phyloP scores from a whole-genome alignment of 2,329 filamentous ascomycete genomes.

The Lachnellula arida region DNA sequence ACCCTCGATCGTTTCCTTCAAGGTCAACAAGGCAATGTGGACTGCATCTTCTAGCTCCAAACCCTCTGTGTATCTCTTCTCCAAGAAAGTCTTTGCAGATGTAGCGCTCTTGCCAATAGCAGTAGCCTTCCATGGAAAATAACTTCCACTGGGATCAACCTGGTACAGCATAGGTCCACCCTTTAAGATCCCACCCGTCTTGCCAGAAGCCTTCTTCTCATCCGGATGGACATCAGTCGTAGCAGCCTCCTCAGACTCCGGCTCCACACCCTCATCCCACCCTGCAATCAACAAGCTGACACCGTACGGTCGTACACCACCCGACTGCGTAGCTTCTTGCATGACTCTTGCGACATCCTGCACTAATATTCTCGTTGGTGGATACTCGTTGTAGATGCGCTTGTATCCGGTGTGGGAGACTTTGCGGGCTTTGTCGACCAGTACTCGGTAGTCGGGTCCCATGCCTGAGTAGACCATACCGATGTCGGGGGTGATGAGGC shows the following conservation, averaged over 20 bases:
- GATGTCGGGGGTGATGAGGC: slow-evolving; percentile 96
- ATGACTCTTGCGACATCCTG: slow-evolving; percentile 97
- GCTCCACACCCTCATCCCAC: slow-evolving; percentile 95
- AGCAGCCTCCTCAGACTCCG: slow-evolving; percentile 63
- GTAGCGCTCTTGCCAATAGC: slow-evolving; percentile 98
- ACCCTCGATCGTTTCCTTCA: slow-evolving; percentile 99
- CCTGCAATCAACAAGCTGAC: slow-evolving; percentile 93
- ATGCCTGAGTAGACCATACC: slow-evolving; percentile 99
- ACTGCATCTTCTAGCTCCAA: slow-evolving; percentile 97
- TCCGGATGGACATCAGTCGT: slow-evolving; percentile 53
- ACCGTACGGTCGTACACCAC: slow-evolving; percentile 94
- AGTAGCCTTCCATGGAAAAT: slow-evolving; percentile 99
- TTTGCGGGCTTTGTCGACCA: slow-evolving; percentile 97
- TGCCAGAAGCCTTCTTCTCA: slow-evolving; percentile 71
- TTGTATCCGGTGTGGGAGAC: slow-evolving; percentile 98
- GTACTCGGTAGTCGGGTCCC: slow-evolving; percentile 95
- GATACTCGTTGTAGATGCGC: slow-evolving; percentile 99
- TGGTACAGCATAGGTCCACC: slow-evolving; percentile 97
- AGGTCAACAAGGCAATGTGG: slow-evolving; percentile 91
- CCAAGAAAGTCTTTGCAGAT: slow-evolving; percentile 96
- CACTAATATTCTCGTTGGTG: slow-evolving; percentile 97
- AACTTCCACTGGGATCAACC: slow-evolving; percentile 97
- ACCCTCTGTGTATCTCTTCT: slow-evolving; percentile 98
- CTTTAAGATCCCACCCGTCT: slow-evolving; percentile 94
- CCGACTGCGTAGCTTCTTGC: slow-evolving; percentile 97